Evolutionary conservation across 495 filamentous ascomycete genomes (phyloP).

Genomic region (Lepraria neglecta): DNA sequence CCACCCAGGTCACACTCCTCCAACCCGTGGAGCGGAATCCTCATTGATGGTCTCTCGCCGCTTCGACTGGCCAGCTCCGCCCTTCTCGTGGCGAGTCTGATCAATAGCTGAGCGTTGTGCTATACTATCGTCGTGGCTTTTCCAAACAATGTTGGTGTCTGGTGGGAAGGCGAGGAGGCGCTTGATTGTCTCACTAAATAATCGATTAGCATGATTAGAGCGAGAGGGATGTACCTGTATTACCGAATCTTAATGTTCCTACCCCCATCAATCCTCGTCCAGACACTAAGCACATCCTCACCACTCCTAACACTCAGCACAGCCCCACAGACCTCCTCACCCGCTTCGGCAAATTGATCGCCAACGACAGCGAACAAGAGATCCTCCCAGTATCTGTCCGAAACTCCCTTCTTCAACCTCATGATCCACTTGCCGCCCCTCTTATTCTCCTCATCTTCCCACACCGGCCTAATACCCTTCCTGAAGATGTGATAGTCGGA

Average conservation of each 20-base stretch:
- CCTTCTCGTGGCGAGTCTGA: conserved; percentile 74
- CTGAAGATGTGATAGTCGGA: conserved; percentile 98
- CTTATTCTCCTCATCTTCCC: conserved; percentile 98
- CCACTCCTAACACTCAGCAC: conserved; percentile 91
- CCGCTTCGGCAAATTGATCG: conserved; percentile 89
- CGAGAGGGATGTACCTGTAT: conserved; percentile 26
- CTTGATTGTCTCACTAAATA: conserved; percentile 79
- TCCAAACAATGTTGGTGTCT: conserved; percentile 90
- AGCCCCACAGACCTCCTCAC: conserved; percentile 89
- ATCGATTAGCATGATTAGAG: conserved; percentile 9
- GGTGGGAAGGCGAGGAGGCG: conserved; percentile 74
- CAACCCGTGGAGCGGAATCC: conserved; percentile 39
- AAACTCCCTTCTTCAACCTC: conserved; percentile 89
- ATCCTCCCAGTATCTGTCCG: conserved; percentile 97
- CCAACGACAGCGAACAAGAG: conserved; percentile 84
- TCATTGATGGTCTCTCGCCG: conserved; percentile 43
- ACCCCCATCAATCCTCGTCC: conserved; percentile 86
- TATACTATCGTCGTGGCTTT: conserved; percentile 80
- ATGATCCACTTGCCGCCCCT: conserved; percentile 96
- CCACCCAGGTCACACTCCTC: conserved; percentile 13
- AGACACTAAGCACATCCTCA: conserved; percentile 95
- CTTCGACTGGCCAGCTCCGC: conserved; percentile 42
- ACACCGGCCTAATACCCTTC: conserved; percentile 92
- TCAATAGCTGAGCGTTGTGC: conserved; percentile 75
- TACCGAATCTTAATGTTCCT: conserved; percentile 96